Percentiles rank a stretch among this genome's conserved stretches.
Evolutionary conservation across 1,284 basidiomycete genomes (phyloP).

Genomic region (Phlebopus sp.): DNA sequence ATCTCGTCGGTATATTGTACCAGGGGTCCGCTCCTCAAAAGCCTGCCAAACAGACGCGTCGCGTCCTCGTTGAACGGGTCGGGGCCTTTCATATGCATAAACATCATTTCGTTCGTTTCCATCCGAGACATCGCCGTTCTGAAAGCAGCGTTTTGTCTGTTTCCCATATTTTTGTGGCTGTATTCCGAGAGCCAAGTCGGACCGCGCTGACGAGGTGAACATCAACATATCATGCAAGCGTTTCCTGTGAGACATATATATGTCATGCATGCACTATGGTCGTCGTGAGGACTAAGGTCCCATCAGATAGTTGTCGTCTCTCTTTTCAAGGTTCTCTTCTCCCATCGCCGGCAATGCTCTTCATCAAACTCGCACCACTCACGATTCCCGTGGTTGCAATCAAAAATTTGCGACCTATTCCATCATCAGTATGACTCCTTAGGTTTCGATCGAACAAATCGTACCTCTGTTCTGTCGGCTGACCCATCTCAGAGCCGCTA

Average conservation of each 20-base stretch:
- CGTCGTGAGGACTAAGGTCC: constrained; percentile 9
- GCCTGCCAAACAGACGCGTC: constrained; percentile 40
- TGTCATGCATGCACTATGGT: no score
- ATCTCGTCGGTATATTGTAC: constrained; percentile 22
- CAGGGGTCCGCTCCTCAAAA: constrained; percentile 33
- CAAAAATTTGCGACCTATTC: constrained; percentile 76
- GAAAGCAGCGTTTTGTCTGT: background rate
- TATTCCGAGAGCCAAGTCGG: no score
- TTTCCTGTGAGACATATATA: no score
- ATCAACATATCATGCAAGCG: no score
- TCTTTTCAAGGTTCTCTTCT: constrained; percentile 18
- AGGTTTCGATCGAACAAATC: constrained; percentile 18
- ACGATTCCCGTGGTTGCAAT: constrained; percentile 89
- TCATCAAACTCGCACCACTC: constrained; percentile 71
- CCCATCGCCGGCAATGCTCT: constrained; percentile 57
- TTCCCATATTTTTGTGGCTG: no score
- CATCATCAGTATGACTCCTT: constrained; percentile 8
- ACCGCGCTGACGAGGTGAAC: no score
- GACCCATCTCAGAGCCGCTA: constrained; percentile 92
- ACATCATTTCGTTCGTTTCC: background rate
- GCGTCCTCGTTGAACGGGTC: constrained; percentile 28
- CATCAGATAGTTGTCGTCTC: constrained; percentile 10
- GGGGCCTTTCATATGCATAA: constrained; percentile 6
- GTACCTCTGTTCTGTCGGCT: constrained; percentile 75
- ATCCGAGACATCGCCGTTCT: no score